phyloP scores from a whole-genome alignment of 805 yeast species.

The Lipomyces lipofer region DNA sequence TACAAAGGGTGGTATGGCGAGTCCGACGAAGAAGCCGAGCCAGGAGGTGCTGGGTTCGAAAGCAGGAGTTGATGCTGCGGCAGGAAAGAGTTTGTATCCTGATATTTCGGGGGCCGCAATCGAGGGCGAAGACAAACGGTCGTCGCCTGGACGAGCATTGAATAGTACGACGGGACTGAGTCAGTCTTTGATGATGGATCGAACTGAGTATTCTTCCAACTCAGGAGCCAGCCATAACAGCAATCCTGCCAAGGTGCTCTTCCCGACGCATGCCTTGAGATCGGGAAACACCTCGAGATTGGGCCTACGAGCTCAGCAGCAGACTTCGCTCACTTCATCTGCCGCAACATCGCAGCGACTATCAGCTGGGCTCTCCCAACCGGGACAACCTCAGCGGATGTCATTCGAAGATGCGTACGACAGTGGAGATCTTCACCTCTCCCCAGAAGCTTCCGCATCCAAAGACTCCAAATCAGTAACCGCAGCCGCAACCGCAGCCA shows the following conservation, averaged over 20 bases:
- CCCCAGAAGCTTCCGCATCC: slow-evolving; percentile 14
- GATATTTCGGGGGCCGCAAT: slow-evolving; percentile 10
- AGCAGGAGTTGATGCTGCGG: background rate
- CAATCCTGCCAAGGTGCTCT: slow-evolving; percentile 23
- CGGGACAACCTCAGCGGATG: slow-evolving; percentile 7
- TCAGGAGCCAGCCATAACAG: background rate
- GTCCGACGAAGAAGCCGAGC: slow-evolving; percentile 5
- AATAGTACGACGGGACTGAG: background rate
- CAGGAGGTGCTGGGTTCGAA: background rate
- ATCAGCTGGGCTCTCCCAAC: too few relatives aligned
- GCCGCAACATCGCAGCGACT: background rate
- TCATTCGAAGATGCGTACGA: slow-evolving; percentile 13
- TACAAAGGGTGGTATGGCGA: background rate
- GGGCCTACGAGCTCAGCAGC: too few relatives aligned
- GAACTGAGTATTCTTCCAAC: background rate
- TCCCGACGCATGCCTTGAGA: slow-evolving; percentile 8
- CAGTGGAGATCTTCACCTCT: slow-evolving; percentile 16
- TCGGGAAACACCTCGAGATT: background rate
- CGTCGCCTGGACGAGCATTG: slow-evolving; percentile 9
- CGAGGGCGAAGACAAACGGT: slow-evolving; percentile 7
- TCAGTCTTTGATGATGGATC: background rate
- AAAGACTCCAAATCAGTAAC: background rate
- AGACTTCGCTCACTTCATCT: slow-evolving; percentile 2
- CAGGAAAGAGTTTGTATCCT: slow-evolving; percentile 21
- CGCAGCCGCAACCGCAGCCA: slow-evolving; percentile 6